Evolutionary conservation across 805 yeast species (phyloP).

Genomic region (Teunomyces funiuensis): DNA sequence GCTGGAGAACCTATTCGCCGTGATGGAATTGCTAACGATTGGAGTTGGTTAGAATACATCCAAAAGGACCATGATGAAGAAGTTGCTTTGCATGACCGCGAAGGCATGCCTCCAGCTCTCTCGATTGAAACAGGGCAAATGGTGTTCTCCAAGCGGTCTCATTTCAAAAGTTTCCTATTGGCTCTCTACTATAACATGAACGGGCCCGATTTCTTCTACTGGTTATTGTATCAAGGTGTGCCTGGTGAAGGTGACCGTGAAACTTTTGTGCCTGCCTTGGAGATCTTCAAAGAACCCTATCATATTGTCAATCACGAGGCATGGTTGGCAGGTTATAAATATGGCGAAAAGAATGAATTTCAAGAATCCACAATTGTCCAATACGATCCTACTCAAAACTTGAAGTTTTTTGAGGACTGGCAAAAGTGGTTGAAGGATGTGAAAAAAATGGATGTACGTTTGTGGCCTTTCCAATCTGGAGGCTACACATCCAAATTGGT

Average conservation of each 20-base stretch:
- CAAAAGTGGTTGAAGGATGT: slow-evolving; percentile 21
- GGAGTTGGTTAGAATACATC: slow-evolving; percentile 20
- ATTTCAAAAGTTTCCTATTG: slow-evolving; percentile 29
- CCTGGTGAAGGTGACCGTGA: slow-evolving; percentile 38
- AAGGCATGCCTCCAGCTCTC: slow-evolving; percentile 27
- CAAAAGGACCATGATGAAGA: slow-evolving; percentile 15
- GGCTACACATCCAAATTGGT: slow-evolving; percentile 12
- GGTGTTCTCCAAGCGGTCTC: slow-evolving; percentile 34
- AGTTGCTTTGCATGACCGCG: slow-evolving; percentile 32
- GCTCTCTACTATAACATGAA: slow-evolving; percentile 35
- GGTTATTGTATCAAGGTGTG: slow-evolving; percentile 35
- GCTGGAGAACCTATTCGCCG: slow-evolving; percentile 31
- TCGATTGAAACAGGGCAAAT: slow-evolving; percentile 39
- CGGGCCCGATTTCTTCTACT: slow-evolving; percentile 29
- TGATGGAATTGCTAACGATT: slow-evolving; percentile 29
- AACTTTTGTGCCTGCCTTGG: slow-evolving; percentile 39
- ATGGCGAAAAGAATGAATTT: slow-evolving; percentile 11
- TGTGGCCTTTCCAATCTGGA: slow-evolving; percentile 18
- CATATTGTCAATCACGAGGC: slow-evolving; percentile 24
- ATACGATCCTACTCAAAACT: slow-evolving; percentile 18
- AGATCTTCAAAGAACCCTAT: slow-evolving; percentile 34
- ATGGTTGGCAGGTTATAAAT: slow-evolving; percentile 21
- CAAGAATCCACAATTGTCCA: slow-evolving; percentile 26
- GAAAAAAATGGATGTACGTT: slow-evolving; percentile 17
- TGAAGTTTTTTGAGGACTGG: slow-evolving; percentile 23